Percentiles rank a stretch among this genome's conserved stretches.
phyloP scores from a whole-genome alignment of 192 early-diverging fungal species.

The Thoreauomyces humboldtii region DNA sequence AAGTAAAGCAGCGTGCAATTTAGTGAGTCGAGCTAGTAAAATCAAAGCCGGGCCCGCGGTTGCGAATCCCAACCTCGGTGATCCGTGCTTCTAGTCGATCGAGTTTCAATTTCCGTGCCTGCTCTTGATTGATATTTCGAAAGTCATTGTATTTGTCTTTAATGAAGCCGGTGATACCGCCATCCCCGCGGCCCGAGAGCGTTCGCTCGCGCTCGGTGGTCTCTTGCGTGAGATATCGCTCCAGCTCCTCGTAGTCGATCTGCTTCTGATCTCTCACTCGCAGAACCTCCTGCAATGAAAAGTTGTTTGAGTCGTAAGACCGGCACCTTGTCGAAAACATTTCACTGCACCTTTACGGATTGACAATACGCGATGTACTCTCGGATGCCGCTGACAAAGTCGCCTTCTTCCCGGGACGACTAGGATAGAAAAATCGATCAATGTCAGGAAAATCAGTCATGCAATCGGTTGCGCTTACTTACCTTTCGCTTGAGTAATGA shows the following conservation, averaged over 20 bases:
- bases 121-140: conserved; percentile 80
- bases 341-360: conserved; percentile 74
- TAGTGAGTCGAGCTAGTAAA: background rate
- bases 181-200: conserved; percentile 58
- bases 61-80: conserved; percentile 49
- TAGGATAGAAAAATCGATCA: no score
- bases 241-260: conserved; percentile 88
- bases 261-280: conserved; percentile 91
- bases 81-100: conserved; percentile 71
- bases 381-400: conserved; percentile 74
- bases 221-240: conserved; percentile 71
- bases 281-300: conserved; percentile 60
- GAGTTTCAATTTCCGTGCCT: conserved; percentile 76
- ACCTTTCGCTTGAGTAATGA: conserved; percentile 69
- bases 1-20: no score
- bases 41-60: background rate
- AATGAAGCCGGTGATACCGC: conserved; percentile 71
- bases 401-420: conserved; percentile 57
- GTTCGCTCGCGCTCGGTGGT: conserved; percentile 70
- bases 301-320: background rate
- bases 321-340: conserved; percentile 8
- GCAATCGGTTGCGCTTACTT: no score
- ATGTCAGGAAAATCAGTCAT: no score
- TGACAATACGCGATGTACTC: conserved; percentile 84
- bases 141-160: conserved; percentile 87